Base-by-base conservation (phyloP, 2,329 filamentous ascomycete genomes). In the Ilyonectria destructans region DNA sequence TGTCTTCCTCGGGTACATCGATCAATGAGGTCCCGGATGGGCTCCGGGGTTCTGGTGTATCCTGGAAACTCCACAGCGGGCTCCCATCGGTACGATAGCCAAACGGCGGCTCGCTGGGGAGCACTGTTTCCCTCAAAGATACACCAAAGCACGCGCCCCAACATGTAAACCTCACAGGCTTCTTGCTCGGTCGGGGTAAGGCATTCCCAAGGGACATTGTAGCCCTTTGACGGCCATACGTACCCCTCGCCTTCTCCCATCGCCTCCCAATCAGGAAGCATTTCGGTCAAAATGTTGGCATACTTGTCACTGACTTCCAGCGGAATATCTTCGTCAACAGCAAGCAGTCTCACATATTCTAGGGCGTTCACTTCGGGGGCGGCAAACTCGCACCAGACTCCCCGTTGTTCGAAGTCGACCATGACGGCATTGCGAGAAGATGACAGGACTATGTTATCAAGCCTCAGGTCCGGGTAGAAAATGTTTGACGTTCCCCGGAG, bases 341-440 rank as follows among this genome's bases (percentile, higher is more conserved):
- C 87, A 43, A 90, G 76, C 17, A 88, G 78, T n/a, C 86, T 85
- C 17, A 89, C 74, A 70, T 89, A 89, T 71, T 90, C 88, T 55
- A 90, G 80, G 31, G 85, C 85, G 73, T 89, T 89, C 68, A 90
- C 85, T 74, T 91, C 89, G 0, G 89, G 89, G 1, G 89, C 83
- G 1, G 85, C 86, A 76, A 90, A 90, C 75, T 89, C 87, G 77
- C 86, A 89, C 88, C 88, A 90, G 2, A 90, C 87, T 8, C 89
- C 88, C 35, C 89, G 84, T 76, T 90, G 88, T 77, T 91, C 89
- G 73, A 91, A 89, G 69, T 91, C 89, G 5, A 90, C 83, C 83
- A 91, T 86, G 73, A 90, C 75, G 10, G 85, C 78, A 61, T 89
- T 82, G 21, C 79, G 80, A 1, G 79, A 72, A 23, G 81, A 80